A percentile compares a stretch with the other conserved stretches of the same genome.
phyloP scores from a whole-genome alignment of 2,329 filamentous ascomycete species.

The Dactylellina cionopaga region DNA sequence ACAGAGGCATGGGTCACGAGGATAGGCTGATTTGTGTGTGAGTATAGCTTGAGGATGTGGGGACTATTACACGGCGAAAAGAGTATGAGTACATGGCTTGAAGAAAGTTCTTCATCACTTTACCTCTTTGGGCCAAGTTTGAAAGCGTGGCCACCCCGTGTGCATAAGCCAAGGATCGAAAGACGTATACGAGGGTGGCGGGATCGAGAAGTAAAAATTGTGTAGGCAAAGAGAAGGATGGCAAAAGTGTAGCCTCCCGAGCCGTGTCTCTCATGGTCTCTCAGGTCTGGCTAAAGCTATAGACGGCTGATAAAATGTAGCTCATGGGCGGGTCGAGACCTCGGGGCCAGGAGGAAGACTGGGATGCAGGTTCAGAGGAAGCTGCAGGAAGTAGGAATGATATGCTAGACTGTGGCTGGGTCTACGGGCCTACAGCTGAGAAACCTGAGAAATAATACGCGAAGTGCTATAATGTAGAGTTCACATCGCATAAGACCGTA shows the following conservation, averaged over 20 bases:
- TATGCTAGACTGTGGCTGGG: constrained; percentile 8
- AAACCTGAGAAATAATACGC: constrained; percentile 1
- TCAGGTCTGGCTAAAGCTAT: constrained; percentile 24
- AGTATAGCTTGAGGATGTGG: constrained; percentile 29
- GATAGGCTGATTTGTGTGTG: constrained; percentile 29
- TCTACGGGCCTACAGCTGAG: constrained; percentile 28
- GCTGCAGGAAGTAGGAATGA: constrained; percentile 24
- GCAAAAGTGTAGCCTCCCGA: constrained; percentile 36
- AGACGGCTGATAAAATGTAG: constrained; percentile 46
- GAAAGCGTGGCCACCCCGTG: constrained; percentile 10
- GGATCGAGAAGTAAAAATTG: constrained; percentile 7
- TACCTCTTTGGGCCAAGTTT: constrained; percentile 25
- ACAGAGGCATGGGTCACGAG: constrained; percentile 42
- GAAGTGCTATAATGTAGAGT: constrained; percentile 3
- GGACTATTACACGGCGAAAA: not conserved
- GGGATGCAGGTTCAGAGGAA: constrained; percentile 15
- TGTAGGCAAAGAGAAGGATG: constrained; percentile 15
- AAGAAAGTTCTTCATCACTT: constrained; percentile 21
- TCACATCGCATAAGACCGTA: constrained; percentile 33
- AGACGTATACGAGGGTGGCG: constrained; percentile 28
- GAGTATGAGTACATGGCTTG: not conserved
- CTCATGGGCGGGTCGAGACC: constrained; percentile 20
- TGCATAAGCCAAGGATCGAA: constrained; percentile 36
- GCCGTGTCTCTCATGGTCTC: constrained; percentile 36
- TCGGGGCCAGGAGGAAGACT: constrained; percentile 14